These are phyloP conservation scores for Pelargonium cotyledonis DNA, from an alignment of 441 rosid genomes.

Conservation along the genomic window DNA sequence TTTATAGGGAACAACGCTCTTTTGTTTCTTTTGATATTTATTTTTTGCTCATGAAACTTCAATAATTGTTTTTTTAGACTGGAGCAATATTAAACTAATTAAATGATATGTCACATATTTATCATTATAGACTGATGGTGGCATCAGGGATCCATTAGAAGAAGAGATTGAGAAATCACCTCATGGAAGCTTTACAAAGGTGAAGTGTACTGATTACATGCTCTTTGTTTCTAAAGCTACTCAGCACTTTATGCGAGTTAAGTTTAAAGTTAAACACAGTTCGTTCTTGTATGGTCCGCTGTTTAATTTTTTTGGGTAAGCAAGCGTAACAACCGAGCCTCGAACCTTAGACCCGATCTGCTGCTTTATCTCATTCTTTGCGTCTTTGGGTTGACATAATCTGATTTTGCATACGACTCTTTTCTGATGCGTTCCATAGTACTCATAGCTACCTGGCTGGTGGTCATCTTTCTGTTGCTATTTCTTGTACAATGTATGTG, in stretches of 20 bases:
- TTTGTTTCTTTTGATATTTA: constrained; percentile 1
- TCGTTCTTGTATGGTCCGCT: not conserved
- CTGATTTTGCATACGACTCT: not conserved
- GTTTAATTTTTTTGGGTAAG: not conserved
- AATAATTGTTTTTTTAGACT: not conserved
- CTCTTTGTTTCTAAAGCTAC: not conserved
- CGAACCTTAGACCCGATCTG: no score
- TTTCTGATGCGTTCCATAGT: not conserved
- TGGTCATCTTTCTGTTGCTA: not conserved
- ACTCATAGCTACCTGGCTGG: not conserved
- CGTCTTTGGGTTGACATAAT: not conserved
- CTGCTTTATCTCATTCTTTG: no score
- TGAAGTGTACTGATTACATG: constrained; percentile 11
- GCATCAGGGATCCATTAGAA: constrained; percentile 48
- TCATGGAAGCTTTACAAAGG: constrained; percentile 71
- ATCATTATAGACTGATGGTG: constrained; percentile 42
- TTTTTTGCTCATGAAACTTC: not conserved
- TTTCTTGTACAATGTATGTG: not conserved
- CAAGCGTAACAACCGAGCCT: no score
- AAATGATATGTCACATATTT: constrained; percentile 10
- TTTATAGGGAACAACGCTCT: constrained; percentile 1
- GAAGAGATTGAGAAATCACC: constrained; percentile 43
- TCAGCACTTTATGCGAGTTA: not conserved
- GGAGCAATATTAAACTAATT: not conserved
- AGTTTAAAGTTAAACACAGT: not conserved